Percentiles rank a stretch among this genome's conserved stretches.
Conservation (phyloP, 805 yeast genomes). For the Alloascoidea africana region DNA sequence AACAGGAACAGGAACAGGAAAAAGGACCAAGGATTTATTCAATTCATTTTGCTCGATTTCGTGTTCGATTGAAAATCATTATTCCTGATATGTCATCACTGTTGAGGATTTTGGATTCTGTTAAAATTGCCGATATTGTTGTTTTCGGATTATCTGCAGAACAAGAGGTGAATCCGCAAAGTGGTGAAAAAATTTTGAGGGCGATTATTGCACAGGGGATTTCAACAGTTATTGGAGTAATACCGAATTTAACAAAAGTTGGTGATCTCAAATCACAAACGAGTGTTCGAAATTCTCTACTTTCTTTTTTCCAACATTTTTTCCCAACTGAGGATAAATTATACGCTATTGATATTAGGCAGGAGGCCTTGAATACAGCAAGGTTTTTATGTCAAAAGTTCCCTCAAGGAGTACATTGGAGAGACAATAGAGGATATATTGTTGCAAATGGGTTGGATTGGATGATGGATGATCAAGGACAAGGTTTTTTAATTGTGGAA, state of each 20-base stretch:
- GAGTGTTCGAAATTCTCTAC: slow-evolving; percentile 49
- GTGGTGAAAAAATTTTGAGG: slow-evolving; percentile 83
- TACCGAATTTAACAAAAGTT: slow-evolving; percentile 53
- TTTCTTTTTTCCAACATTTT: slow-evolving; percentile 56
- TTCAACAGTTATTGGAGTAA: slow-evolving; percentile 63
- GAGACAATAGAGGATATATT: slow-evolving; percentile 83
- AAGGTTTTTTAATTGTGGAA: slow-evolving; percentile 39
- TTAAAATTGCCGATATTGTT: slow-evolving; percentile 80
- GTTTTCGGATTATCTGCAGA: slow-evolving; percentile 81
- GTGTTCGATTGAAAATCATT: slow-evolving; percentile 24
- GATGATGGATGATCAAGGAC: slow-evolving; percentile 11
- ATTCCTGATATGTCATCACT: slow-evolving; percentile 57
- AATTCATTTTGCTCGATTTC: background rate
- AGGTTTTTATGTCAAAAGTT: slow-evolving; percentile 72
- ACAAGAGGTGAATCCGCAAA: slow-evolving; percentile 60
- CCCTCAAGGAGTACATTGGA: slow-evolving; percentile 80
- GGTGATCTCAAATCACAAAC: slow-evolving; percentile 64
- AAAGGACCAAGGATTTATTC: too few species aligned
- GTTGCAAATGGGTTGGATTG: slow-evolving; percentile 52
- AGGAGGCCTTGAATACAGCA: slow-evolving; percentile 61
- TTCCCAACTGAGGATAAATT: slow-evolving; percentile 72
- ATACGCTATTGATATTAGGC: slow-evolving; percentile 46
- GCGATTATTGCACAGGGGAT: slow-evolving; percentile 89
- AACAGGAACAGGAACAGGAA: slow-evolving; percentile 20
- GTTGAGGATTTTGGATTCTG: slow-evolving; percentile 65